Percentiles rank a stretch among this genome's conserved stretches.
These are phyloP conservation scores for Blastobotrys apis DNA, from an alignment of 1,139 yeast genomes.

Conservation along the genomic window DNA sequence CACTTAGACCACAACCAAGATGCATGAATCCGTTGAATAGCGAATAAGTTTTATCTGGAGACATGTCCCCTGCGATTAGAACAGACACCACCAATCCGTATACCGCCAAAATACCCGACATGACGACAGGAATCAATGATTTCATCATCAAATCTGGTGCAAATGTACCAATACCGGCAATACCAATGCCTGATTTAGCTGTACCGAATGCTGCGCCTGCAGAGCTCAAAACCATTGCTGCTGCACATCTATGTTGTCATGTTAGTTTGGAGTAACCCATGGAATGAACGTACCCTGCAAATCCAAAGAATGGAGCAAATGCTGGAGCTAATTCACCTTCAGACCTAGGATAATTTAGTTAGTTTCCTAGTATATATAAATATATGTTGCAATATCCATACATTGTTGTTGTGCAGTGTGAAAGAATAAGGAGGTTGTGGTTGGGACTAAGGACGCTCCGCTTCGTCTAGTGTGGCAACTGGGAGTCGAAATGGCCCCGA, in stretches of 20 bases:
- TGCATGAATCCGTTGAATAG: slow-evolving; percentile 97
- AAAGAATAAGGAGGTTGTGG: too few species aligned
- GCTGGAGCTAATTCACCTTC: slow-evolving; percentile 67
- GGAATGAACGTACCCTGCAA: slow-evolving; percentile 57
- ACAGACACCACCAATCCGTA: slow-evolving; percentile 98
- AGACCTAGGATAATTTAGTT: slow-evolving; percentile 21
- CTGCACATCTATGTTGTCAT: slow-evolving; percentile 62
- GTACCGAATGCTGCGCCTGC: slow-evolving; percentile 98
- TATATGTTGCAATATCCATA: too few species aligned
- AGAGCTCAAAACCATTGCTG: slow-evolving; percentile 84
- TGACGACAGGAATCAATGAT: slow-evolving; percentile 73
- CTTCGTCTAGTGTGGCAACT: too few species aligned
- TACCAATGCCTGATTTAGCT: slow-evolving; percentile 97
- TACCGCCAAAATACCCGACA: slow-evolving; percentile 99
- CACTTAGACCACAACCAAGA: slow-evolving; percentile 96
- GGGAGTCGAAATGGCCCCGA: too few species aligned
- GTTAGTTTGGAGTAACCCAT: slow-evolving; percentile 1
- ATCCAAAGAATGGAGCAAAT: slow-evolving; percentile 92
- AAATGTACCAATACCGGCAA: slow-evolving; percentile 90
- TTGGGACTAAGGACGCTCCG: too few species aligned
- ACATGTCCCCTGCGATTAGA: slow-evolving; percentile 66
- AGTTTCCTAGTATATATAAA: background rate
- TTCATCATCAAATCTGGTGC: slow-evolving; percentile 36
- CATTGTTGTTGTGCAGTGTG: too few species aligned
- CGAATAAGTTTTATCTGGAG: slow-evolving; percentile 86